These are phyloP conservation scores for Acacia pycnantha DNA, from an alignment of 331 rosid species.

Conservation along the genomic window DNA sequence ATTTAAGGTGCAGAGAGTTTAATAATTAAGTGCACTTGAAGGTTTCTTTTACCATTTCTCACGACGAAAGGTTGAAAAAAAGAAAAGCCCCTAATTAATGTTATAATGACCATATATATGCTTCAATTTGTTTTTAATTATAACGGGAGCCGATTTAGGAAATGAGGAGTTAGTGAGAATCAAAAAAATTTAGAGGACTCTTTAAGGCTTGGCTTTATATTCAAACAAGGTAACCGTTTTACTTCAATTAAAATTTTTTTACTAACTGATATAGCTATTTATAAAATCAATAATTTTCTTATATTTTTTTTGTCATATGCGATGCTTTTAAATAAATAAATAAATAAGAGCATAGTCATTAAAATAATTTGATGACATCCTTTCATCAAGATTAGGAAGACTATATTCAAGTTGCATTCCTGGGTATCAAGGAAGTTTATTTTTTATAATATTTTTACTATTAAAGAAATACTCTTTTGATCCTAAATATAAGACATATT, in stretches of 20 bases:
- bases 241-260: neutral
- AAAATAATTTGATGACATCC: too few relatives aligned
- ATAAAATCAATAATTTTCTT: too few relatives aligned
- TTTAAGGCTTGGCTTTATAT: neutral
- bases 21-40: neutral
- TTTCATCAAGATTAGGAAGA: too few relatives aligned
- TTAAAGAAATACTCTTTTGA: accelerated
- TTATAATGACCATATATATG: neutral
- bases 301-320: too few relatives aligned
- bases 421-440: too few relatives aligned
- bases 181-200: neutral
- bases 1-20: neutral
- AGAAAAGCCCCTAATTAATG: neutral
- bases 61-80: neutral
- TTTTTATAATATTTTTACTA: too few relatives aligned
- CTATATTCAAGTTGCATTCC: too few relatives aligned
- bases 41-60: neutral
- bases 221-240: neutral
- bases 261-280: too few relatives aligned
- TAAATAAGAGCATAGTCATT: too few relatives aligned
- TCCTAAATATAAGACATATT: too few relatives aligned
- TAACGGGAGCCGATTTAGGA: neutral
- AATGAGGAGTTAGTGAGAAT: neutral
- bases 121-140: neutral
- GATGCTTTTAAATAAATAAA: too few relatives aligned